Evolutionary conservation across 768 basidiomycete genomes (phyloP).

Genomic region (Astraeus odoratus): DNA sequence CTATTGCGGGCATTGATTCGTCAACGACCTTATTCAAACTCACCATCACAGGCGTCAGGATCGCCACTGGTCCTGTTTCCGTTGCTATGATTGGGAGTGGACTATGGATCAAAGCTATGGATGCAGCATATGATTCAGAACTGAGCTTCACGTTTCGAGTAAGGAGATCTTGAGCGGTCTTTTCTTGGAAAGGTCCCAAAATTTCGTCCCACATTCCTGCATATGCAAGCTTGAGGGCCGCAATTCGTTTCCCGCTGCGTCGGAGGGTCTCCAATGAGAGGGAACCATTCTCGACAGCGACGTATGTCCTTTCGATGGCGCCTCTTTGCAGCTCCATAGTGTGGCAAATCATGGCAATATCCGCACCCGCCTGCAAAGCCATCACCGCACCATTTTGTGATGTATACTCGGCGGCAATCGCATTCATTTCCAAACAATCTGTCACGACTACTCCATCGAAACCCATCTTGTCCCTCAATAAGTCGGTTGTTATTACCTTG

Average conservation of each 20-base stretch:
- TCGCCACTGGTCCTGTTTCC: slow-evolving; percentile 26
- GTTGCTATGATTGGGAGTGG: slow-evolving; percentile 29
- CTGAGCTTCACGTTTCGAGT: slow-evolving; percentile 37
- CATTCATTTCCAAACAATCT: slow-evolving; percentile 75
- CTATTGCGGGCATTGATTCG: no score
- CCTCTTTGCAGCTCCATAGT: slow-evolving; percentile 45
- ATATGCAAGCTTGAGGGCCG: slow-evolving; percentile 44
- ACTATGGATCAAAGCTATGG: slow-evolving; percentile 43
- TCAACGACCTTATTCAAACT: no score
- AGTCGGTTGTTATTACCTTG: slow-evolving; percentile 39
- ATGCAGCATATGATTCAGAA: slow-evolving; percentile 37
- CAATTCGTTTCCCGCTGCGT: slow-evolving; percentile 41
- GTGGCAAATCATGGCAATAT: slow-evolving; percentile 74
- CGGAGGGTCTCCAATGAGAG: slow-evolving; percentile 33
- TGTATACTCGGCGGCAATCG: slow-evolving; percentile 42
- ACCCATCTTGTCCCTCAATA: slow-evolving; percentile 45
- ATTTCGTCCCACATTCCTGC: slow-evolving; percentile 40
- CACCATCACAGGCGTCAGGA: slow-evolving; percentile 53
- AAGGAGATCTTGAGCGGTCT: slow-evolving; percentile 26
- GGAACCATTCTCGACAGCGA: slow-evolving; percentile 40
- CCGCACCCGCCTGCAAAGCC: slow-evolving; percentile 57
- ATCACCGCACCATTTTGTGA: slow-evolving; percentile 40
- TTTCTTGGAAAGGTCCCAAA: slow-evolving; percentile 22
- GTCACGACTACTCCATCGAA: slow-evolving; percentile 61
- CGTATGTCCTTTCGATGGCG: slow-evolving; percentile 46